Base-by-base conservation (phyloP, 495 filamentous ascomycete genomes). In the Podospora tetraspora region DNA sequence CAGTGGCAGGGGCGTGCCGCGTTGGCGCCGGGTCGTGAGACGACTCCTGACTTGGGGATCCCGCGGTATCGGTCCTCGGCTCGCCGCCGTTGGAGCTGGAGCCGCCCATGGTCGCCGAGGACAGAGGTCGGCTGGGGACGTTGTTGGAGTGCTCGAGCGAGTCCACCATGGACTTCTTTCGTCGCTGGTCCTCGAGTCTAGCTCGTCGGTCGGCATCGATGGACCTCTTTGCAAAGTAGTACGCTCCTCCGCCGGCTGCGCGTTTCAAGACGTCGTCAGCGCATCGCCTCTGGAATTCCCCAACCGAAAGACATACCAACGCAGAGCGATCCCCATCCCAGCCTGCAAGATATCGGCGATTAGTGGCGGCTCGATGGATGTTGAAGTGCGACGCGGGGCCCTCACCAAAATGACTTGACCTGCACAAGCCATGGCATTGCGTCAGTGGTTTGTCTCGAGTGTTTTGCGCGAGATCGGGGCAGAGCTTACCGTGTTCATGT, bases 191-290 rank as follows among this genome's bases (percentile, higher is more conserved):
- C 68, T 92, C 86, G 64, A 91, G 88, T 70, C 92, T 85, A 64
- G 85, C 79, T 32, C 86, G 84, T 57, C 93, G 91, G 80, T 97
- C 92, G 70, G 90, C 91, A 73, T 97, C 94, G 84, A 99, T 94
- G 77, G 89, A 90, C 71, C 88, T 84, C 84, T 99, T 99, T 65
- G 95, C 96, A 78, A 97, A 97, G 82, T 92, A 92, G 85, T 99
- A 99, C 70, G 95, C 93, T 52, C 72, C 80, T 64, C 87, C 94
- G 74, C 92, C 95, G 75, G 94, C 95, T 93, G 75, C 34, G 66
- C 27, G 21, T 25, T 52, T 58, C 66, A 57, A 68, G 23, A 59
- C 19, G 23, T 52, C 59, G 70, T 79, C 56, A 79, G 76, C 62
- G 43, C 43, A 52, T 52, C 43, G 16, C 43, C 43, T 29, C 43